Conservation (phyloP, 495 filamentous ascomycete species). For the Chaetomium tenue region DNA sequence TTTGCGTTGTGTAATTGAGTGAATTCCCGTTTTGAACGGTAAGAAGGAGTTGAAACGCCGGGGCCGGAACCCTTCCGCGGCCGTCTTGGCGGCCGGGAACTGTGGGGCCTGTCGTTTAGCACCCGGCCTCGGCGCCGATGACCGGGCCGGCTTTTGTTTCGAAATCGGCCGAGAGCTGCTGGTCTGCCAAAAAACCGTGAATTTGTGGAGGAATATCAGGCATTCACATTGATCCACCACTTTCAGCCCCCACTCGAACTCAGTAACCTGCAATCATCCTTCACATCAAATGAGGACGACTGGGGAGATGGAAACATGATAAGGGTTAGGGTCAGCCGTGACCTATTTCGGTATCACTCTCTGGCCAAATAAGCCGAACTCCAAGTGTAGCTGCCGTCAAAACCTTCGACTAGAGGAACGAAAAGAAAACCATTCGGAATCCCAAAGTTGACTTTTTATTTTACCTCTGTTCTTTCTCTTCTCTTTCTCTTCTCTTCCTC, state of each 20-base stretch:
- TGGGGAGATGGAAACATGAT: background rate
- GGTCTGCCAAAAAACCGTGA: background rate
- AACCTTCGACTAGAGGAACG: no score
- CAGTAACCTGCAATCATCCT: no score
- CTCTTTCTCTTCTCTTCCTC: no score
- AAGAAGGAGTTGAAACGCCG: background rate
- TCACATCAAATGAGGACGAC: background rate
- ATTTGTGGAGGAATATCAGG: background rate
- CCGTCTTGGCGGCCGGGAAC: slow-evolving; percentile 7
- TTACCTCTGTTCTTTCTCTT: no score
- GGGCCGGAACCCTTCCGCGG: background rate
- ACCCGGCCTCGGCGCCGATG: background rate
- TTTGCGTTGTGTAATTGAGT: background rate
- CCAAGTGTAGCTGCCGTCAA: no score
- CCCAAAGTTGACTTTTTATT: no score
- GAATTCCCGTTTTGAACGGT: background rate
- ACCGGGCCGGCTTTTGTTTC: background rate
- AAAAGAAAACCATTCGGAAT: background rate
- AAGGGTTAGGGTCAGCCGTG: background rate
- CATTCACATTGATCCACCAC: background rate
- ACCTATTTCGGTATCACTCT: no score
- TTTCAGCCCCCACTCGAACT: background rate
- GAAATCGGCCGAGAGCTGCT: background rate
- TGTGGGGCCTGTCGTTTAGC: background rate
- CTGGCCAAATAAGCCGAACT: no score